Base-by-base conservation (phyloP, 306 rosid genomes). In the Quillaja saponaria region DNA sequence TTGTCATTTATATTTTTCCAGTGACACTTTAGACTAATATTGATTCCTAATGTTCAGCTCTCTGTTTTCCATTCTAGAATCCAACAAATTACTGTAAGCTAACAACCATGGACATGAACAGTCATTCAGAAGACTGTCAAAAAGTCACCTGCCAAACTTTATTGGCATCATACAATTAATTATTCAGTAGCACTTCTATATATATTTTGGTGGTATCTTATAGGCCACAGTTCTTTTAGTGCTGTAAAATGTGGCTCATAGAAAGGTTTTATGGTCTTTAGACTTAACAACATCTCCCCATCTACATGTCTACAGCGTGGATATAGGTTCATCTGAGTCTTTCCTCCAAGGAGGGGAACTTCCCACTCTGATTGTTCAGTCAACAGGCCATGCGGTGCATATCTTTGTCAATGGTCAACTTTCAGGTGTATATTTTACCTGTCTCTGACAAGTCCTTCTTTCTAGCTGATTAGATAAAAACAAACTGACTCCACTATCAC, bases 341-440 rank as follows among this genome's bases (percentile, higher is more conserved):
- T 92, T 86, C 79, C 64, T 92, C 64, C 96, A 13, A 33, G 92
- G 90, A 76, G 96, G 98, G 25, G 83, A 86, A 79, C 89, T 79
- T 50, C 96, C 95, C 41, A 75, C 84, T 53, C 87, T 92, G 77
- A 80, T 92, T 74, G 86, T 92, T 75, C 87, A 86, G 81, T 92
- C 98, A 70, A 79, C 83, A 1, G 96, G 98, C 48, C 98, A 92
- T 64, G 95, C 98, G 16, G 95, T 92, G 71, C 98, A 92, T 68
- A 73, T 88, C 70, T 92, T 92, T 63, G 72, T 89, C 69, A 92
- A 92, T 13, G 96, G 96, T 61, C 78, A 77, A 76, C 94, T 92
- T 71, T 75, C 90, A 61, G 98, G 98, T 92, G 66, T 49, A 71
- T 11, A 37, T 46, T 80, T 47, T 50, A 55, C 65, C 55, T 54